Evolutionary conservation across 495 filamentous ascomycete species (phyloP).

Genomic region (Choiromyces venosus): DNA sequence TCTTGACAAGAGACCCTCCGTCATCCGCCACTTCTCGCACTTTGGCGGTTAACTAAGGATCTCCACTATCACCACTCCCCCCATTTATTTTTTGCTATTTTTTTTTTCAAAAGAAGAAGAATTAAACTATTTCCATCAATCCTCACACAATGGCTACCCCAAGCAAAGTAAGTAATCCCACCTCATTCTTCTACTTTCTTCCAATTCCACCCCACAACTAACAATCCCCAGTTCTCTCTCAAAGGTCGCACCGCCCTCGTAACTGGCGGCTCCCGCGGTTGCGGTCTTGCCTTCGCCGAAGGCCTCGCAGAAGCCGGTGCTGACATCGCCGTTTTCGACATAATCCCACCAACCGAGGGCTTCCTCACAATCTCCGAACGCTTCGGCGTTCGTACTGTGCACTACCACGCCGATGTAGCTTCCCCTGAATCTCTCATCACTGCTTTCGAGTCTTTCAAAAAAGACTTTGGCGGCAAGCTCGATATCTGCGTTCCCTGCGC

Average conservation of each 20-base stretch:
- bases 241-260: constrained; percentile 84
- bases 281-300: constrained; percentile 53
- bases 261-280: constrained; percentile 85
- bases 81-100: background rate
- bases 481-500: constrained; percentile 67
- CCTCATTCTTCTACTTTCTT: background rate
- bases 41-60: background rate
- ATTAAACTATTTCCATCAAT: constrained; percentile 9
- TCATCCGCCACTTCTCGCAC: background rate
- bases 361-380: constrained; percentile 44
- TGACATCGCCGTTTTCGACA: constrained; percentile 43
- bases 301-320: constrained; percentile 42
- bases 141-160: background rate
- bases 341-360: constrained; percentile 35
- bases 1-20: background rate
- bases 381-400: constrained; percentile 43
- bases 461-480: constrained; percentile 70
- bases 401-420: constrained; percentile 44
- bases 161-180: background rate
- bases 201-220: constrained; percentile 44
- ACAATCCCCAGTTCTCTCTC: constrained; percentile 76
- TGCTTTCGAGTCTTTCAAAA: constrained; percentile 70
- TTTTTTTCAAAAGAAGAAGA: background rate
- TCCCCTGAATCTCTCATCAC: constrained; percentile 58
- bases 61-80: background rate